Evolutionary conservation across 176 grass and related monocot genomes (phyloP), one percentile per base, ranked within the genome.

Genomic region (Rhynchospora breviuscula): DNA sequence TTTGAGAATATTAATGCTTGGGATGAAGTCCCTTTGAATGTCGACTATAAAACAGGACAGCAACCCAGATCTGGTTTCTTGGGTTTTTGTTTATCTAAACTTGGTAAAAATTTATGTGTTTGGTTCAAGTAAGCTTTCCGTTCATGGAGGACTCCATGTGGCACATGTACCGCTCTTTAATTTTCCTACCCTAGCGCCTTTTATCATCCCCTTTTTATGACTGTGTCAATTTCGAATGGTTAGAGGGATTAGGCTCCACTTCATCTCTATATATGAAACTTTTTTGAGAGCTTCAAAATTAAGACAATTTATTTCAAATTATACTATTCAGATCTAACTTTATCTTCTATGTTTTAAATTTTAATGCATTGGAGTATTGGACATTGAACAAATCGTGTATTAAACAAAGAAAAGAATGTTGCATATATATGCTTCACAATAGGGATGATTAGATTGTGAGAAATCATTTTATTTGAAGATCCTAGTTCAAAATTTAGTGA

Each of bases 111-210:
- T 84, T 84, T 59, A 61, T 74, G 7, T 35, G 82, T 73, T 60
- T 18, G 82, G 13, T 74, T 84, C 49, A 84, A 84, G 74, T 43
- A 74, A 72, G 82, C 65, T 58, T 67, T 81, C 60, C 78, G 1
- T 81, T 56, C 47, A 49, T 56, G 57, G 82, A 84, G 53, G 23
- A 21, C 82, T 84, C 53, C 67, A 84, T 81, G 79, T 81, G 79
- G 43, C 59, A 75, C 71, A 75, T 51, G 71, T 26, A 75, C 69
- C 15, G 44, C 13, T 67, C 35, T 69, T 63, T 68, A 44, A 52
- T 14, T 52, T 52, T n/a, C 45, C 46, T 75, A 14, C 6, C 12
- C 43, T 46, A 22, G 47, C 8, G 43, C 68, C 57, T 59, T 18
- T 8, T 19, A 18, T 59, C 57, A 57, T 56, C 54, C 54, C 17